These are phyloP conservation scores for Salix koriyanagi DNA, from an alignment of 345 rosid species.

Conservation along the genomic window DNA sequence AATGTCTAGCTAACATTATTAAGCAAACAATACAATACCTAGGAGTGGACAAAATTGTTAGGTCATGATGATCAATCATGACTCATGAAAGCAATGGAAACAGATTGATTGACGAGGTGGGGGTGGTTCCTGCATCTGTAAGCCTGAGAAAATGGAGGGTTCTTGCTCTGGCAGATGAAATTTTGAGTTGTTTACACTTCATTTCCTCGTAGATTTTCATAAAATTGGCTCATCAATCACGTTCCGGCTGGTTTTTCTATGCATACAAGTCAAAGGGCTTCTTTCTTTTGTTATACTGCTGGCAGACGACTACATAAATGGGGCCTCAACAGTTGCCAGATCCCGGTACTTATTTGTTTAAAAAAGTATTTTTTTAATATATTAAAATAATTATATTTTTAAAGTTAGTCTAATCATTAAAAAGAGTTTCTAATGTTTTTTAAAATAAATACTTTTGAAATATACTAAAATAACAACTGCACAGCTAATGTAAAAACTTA, in stretches of 20 bases:
- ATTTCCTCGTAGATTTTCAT: background rate
- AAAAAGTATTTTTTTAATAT: too few species aligned
- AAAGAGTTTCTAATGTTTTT: too few species aligned
- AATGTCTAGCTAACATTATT: background rate
- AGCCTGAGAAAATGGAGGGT: background rate
- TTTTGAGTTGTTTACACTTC: background rate
- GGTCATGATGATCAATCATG: background rate
- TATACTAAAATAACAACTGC: too few species aligned
- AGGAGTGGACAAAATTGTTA: background rate
- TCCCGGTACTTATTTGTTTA: background rate
- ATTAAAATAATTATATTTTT: too few species aligned
- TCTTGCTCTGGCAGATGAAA: background rate
- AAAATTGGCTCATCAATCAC: background rate
- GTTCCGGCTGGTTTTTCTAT: background rate
- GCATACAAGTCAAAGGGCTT: background rate
- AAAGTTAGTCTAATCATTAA: too few species aligned
- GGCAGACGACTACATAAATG: background rate
- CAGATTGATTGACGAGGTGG: background rate
- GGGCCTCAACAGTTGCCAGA: background rate
- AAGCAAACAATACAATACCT: background rate
- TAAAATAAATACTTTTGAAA: too few species aligned
- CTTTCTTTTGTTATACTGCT: background rate
- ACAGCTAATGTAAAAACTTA: too few species aligned
- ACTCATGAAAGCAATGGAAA: background rate
- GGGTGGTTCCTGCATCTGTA: background rate